These are phyloP conservation scores for Saraca asoca DNA, from an alignment of 331 rosid species.

Conservation along the genomic window DNA sequence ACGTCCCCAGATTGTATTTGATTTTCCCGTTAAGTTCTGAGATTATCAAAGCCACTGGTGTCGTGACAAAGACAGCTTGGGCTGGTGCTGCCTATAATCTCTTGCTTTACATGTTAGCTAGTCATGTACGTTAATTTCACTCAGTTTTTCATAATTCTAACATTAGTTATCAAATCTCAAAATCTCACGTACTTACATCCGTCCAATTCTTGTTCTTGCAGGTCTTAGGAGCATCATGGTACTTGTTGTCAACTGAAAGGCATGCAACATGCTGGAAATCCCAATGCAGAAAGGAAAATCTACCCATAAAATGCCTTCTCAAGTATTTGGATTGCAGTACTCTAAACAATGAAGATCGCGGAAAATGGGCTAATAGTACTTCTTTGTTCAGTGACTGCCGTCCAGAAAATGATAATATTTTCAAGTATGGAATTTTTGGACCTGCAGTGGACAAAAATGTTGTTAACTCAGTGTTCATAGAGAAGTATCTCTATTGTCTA, in stretches of 20 bases:
- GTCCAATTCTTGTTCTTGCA: slow-evolving; percentile 38
- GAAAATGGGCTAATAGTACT: slow-evolving; percentile 59
- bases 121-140: slow-evolving; percentile 64
- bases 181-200: slow-evolving; percentile 18
- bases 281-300: slow-evolving; percentile 59
- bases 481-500: slow-evolving; percentile 81
- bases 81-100: slow-evolving; percentile 98
- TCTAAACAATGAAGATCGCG: slow-evolving; percentile 43
- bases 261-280: slow-evolving; percentile 79
- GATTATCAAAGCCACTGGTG: slow-evolving; percentile 85
- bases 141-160: slow-evolving; percentile 4
- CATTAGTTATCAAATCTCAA: slow-evolving; percentile 1
- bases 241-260: slow-evolving; percentile 77
- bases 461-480: slow-evolving; percentile 50
- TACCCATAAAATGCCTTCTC: slow-evolving; percentile 54
- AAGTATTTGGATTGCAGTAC: slow-evolving; percentile 66
- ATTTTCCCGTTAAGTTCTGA: slow-evolving; percentile 87
- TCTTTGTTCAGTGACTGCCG: slow-evolving; percentile 64
- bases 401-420: slow-evolving; percentile 46
- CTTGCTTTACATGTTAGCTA: slow-evolving; percentile 89
- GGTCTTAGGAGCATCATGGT: slow-evolving; percentile 94
- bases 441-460: slow-evolving; percentile 59
- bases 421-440: slow-evolving; percentile 69
- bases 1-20: slow-evolving; percentile 77
- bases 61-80: slow-evolving; percentile 92